phyloP scores from a whole-genome alignment of 306 rosid genomes.

The Pterocarpus santalinus region DNA sequence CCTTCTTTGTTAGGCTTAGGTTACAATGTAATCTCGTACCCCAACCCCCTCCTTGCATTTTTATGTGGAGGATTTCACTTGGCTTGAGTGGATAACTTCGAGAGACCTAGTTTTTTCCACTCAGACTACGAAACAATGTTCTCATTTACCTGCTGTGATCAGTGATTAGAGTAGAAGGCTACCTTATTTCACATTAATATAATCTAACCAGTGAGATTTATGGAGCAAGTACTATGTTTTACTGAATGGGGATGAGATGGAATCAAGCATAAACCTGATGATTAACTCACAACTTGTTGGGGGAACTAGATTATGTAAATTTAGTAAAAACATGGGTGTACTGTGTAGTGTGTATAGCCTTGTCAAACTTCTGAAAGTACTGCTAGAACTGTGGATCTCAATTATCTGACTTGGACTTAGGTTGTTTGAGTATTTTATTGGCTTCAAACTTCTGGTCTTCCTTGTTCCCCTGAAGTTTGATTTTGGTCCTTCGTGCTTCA shows the following conservation, averaged over 20 bases:
- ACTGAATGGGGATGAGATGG: neutral
- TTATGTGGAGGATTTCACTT: constrained; percentile 10
- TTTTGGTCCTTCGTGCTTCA: neutral
- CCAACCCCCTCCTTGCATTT: constrained; percentile 3
- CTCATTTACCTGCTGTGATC: constrained; percentile 23
- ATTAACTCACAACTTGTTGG: neutral
- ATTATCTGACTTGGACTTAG: neutral
- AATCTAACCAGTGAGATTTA: neutral
- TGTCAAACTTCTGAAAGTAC: neutral
- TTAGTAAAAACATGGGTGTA: no score
- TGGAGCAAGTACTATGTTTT: neutral
- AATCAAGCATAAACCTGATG: neutral
- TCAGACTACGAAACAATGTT: neutral
- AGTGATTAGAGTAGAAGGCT: constrained; percentile 1
- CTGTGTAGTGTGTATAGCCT: no score
- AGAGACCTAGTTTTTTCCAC: neutral
- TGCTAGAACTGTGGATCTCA: neutral
- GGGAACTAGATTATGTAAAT: neutral
- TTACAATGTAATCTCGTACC: neutral
- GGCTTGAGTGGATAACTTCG: constrained; percentile 22
- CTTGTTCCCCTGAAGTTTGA: neutral
- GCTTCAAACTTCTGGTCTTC: neutral
- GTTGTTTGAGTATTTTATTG: neutral
- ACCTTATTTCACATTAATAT: neutral
- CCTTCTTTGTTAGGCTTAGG: constrained; percentile 18